A percentile compares a stretch with the other conserved stretches of the same genome.
Conservation (phyloP, 495 filamentous ascomycete species). For the Hypoxylon fuscum region DNA sequence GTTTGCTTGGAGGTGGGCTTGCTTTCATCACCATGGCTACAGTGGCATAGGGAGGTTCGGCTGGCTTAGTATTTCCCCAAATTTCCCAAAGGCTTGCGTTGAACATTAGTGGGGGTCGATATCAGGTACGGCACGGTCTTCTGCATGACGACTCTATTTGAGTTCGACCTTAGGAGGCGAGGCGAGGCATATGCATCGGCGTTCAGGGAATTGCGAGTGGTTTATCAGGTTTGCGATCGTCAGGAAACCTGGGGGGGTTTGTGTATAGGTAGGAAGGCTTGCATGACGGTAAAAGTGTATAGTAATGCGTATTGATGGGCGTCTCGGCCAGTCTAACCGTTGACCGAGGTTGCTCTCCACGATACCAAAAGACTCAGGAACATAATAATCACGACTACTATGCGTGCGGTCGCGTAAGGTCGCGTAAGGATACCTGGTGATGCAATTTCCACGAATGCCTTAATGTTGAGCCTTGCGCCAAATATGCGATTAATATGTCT, state of each 20-base stretch:
- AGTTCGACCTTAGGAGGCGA: slow-evolving; percentile 24
- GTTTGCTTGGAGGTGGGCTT: slow-evolving; percentile 11
- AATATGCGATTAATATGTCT: neutral
- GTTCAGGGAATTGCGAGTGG: slow-evolving; percentile 26
- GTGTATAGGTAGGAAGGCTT: slow-evolving; percentile 38
- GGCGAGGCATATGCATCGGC: slow-evolving; percentile 41
- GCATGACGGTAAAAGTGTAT: slow-evolving; percentile 40
- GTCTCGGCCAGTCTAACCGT: slow-evolving; percentile 8
- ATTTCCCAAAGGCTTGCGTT: slow-evolving; percentile 18
- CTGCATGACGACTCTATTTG: slow-evolving; percentile 8
- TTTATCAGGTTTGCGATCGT: slow-evolving; percentile 5
- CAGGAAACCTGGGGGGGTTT: slow-evolving; percentile 23
- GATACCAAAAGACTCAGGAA: slow-evolving; percentile 9
- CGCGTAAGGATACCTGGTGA: neutral
- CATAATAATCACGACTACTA: slow-evolving; percentile 5
- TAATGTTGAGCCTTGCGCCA: neutral
- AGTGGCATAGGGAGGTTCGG: slow-evolving; percentile 20
- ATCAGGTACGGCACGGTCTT: slow-evolving; percentile 16
- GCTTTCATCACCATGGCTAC: slow-evolving; percentile 23
- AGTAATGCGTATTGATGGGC: slow-evolving; percentile 27
- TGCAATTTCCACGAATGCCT: neutral
- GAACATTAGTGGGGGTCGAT: slow-evolving; percentile 7
- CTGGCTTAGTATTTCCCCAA: slow-evolving; percentile 21
- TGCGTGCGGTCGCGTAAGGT: neutral
- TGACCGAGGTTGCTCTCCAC: slow-evolving; percentile 4